A percentile compares a stretch with the other conserved stretches of the same genome.
phyloP scores from a whole-genome alignment of 2,329 filamentous ascomycete species.

The Fusarium acutatum region DNA sequence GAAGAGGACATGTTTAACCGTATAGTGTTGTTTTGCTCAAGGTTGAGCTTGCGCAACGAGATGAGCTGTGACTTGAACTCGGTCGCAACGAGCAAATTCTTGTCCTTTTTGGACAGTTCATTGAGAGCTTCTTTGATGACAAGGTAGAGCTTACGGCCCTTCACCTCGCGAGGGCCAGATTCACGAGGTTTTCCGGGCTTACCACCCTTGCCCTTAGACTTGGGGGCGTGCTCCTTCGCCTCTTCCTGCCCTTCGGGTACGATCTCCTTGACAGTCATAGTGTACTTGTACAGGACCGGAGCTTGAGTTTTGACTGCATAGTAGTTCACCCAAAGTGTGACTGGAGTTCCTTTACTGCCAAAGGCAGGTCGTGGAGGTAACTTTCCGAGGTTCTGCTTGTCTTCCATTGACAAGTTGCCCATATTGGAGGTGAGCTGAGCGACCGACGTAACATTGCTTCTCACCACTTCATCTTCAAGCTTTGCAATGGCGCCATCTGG shows the following conservation, averaged over 20 bases:
- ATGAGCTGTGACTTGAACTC: constrained; percentile 63
- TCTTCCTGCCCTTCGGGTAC: constrained; percentile 11
- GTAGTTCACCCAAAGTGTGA: constrained; percentile 64
- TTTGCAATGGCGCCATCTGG: constrained; percentile 43
- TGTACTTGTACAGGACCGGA: constrained; percentile 55
- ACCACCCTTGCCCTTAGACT: constrained; percentile 18
- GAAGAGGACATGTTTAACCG: constrained; percentile 47
- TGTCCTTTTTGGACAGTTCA: constrained; percentile 45
- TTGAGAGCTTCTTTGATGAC: constrained; percentile 52
- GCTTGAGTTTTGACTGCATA: constrained; percentile 55
- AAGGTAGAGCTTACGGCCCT: constrained; percentile 54
- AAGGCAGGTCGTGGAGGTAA: constrained; percentile 61
- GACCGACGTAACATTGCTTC: constrained; percentile 39
- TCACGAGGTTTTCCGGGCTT: constrained; percentile 14
- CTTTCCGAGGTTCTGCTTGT: constrained; percentile 35
- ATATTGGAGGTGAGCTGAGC: constrained; percentile 48
- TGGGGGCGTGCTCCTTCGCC: not conserved
- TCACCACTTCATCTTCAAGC: constrained; percentile 54
- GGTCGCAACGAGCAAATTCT: constrained; percentile 50
- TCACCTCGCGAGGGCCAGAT: constrained; percentile 44
- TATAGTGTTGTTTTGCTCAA: constrained; percentile 46
- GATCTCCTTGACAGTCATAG: constrained; percentile 48
- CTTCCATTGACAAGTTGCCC: constrained; percentile 45
- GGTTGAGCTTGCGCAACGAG: constrained; percentile 47
- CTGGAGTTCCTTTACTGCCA: constrained; percentile 52